Evolutionary conservation across 1,284 basidiomycete species (phyloP).

Genomic region (Moniliella sp.): DNA sequence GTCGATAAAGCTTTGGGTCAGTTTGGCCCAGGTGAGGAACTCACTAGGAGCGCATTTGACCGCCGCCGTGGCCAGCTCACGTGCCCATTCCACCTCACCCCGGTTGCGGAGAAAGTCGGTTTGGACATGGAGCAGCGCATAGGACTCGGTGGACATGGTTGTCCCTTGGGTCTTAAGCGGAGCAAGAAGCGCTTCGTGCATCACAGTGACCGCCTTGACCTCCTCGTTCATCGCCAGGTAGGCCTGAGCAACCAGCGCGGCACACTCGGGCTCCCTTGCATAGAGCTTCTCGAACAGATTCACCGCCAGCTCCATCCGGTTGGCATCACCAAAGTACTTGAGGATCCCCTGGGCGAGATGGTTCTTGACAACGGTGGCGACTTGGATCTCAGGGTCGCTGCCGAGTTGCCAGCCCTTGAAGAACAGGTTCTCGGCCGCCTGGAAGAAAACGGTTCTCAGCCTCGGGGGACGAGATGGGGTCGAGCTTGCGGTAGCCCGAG

Average conservation of each 20-base stretch:
- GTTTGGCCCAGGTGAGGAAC: slow-evolving; percentile 93
- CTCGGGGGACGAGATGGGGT: slow-evolving; percentile 74
- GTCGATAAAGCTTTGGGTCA: slow-evolving; percentile 83
- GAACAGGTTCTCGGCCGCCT: slow-evolving; percentile 73
- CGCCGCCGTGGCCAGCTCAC: slow-evolving; percentile 69
- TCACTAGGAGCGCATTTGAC: slow-evolving; percentile 94
- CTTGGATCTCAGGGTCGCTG: slow-evolving; percentile 92
- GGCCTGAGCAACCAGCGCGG: slow-evolving; percentile 62
- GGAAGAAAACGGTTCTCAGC: slow-evolving; percentile 70
- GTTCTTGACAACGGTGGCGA: slow-evolving; percentile 88
- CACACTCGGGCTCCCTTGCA: slow-evolving; percentile 66
- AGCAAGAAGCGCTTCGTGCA: slow-evolving; percentile 49
- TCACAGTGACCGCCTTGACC: slow-evolving; percentile 87
- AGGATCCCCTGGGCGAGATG: slow-evolving; percentile 81
- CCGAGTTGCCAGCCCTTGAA: slow-evolving; percentile 87
- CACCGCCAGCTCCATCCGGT: slow-evolving; percentile 61
- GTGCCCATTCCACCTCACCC: slow-evolving; percentile 52
- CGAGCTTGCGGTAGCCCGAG: slow-evolving; percentile 80
- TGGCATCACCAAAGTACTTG: slow-evolving; percentile 88
- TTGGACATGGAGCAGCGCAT: slow-evolving; percentile 77
- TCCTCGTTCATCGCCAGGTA: slow-evolving; percentile 91
- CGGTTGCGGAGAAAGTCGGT: slow-evolving; percentile 78
- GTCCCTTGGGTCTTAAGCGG: slow-evolving; percentile 40
- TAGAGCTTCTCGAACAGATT: slow-evolving; percentile 83
- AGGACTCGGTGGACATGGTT: slow-evolving; percentile 78